These are phyloP conservation scores for Eucalyptus marginata DNA, from an alignment of 345 rosid genomes.

Conservation along the genomic window DNA sequence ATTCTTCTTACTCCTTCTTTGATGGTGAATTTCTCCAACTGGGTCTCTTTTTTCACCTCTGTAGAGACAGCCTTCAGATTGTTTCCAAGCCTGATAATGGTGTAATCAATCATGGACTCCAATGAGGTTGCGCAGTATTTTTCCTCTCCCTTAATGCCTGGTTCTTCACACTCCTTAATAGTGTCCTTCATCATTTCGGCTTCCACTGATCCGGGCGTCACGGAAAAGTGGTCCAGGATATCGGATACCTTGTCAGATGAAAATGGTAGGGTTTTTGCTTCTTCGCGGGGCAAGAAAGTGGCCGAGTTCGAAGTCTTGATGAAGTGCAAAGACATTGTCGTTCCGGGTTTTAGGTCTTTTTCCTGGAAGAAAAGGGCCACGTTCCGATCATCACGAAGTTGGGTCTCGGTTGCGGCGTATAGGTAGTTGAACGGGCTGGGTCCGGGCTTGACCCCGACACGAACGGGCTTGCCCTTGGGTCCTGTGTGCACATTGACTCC, in stretches of 20 bases:
- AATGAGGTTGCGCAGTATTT: conserved; percentile 73
- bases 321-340: conserved; percentile 49
- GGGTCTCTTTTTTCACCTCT: conserved; percentile 30
- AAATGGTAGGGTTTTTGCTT: conserved; percentile 54
- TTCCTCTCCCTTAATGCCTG: conserved; percentile 58
- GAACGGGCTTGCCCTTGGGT: conserved; percentile 52
- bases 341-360: conserved; percentile 49
- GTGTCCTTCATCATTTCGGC: conserved; percentile 58
- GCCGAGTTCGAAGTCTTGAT: conserved; percentile 20
- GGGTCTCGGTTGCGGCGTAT: conserved; percentile 53
- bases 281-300: conserved; percentile 56
- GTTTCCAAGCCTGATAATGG: conserved; percentile 58
- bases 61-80: conserved; percentile 43
- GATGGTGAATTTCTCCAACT: conserved; percentile 37
- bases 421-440: conserved; percentile 1
- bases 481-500: conserved; percentile 51
- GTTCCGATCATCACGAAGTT: conserved; percentile 46
- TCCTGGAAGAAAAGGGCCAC: conserved; percentile 78
- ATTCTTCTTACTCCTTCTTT: conserved; percentile 24
- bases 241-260: conserved; percentile 47
- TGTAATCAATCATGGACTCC: conserved; percentile 76
- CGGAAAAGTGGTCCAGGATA: conserved; percentile 31
- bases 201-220: conserved; percentile 47
- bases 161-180: conserved; percentile 55
- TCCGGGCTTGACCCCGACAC: conserved; percentile 46